Evolutionary conservation across 441 rosid species (phyloP).

Genomic region (Theobroma grandiflorum): DNA sequence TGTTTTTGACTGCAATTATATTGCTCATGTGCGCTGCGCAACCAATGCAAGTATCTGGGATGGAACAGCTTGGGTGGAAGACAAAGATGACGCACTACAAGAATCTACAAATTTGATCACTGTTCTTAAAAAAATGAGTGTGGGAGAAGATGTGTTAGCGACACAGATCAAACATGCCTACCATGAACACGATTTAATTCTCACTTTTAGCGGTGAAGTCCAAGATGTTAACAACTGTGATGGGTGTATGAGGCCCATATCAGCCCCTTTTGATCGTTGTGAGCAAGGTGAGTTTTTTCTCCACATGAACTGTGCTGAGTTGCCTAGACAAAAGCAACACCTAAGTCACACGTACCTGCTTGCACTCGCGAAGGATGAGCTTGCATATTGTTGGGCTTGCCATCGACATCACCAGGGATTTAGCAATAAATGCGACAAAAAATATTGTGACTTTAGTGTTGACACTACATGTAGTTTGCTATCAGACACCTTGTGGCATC

Average conservation of each 20-base stretch:
- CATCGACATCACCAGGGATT: neutral
- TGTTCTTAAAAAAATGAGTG: neutral
- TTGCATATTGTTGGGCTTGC: neutral
- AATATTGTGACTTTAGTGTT: neutral
- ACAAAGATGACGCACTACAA: neutral
- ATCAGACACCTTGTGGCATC: neutral
- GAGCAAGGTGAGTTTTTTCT: neutral
- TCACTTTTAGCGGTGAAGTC: neutral
- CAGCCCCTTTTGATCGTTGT: neutral
- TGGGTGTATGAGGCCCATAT: neutral
- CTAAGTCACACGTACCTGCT: neutral
- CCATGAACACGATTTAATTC: neutral
- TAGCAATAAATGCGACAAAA: neutral
- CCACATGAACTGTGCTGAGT: constrained; percentile 3
- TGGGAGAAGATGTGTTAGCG: neutral
- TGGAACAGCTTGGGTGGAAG: neutral
- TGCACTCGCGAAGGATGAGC: neutral
- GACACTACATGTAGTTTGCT: neutral
- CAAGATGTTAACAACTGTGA: neutral
- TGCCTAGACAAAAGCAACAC: neutral
- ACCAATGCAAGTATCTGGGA: neutral
- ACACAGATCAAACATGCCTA: neutral
- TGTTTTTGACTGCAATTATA: neutral
- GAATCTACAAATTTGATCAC: neutral
- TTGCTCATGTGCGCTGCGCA: constrained; percentile 12